Evolutionary conservation across 140 eudicot genomes (phyloP), one percentile per base, ranked within the genome.

Genomic region (Erigeron philadelphicus): DNA sequence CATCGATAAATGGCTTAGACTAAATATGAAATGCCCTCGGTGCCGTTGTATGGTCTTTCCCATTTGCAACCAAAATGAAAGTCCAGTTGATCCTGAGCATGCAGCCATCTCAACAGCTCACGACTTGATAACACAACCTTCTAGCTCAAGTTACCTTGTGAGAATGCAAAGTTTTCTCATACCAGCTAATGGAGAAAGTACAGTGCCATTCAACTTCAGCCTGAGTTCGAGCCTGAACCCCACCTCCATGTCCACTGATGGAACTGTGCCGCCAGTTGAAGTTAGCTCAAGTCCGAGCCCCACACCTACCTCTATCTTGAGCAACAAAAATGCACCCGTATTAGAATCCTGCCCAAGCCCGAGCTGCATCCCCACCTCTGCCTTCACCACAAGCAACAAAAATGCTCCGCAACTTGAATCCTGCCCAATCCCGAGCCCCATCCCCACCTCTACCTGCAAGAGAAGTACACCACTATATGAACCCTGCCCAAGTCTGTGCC

Each of bases 1-100:
- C 85, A 93, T 93, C 62, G 98, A 93, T 57, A 86, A 83, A 81
- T 93, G 98, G 98, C 98, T 93, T 49, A 76, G 87, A 70, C 65
- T 93, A 42, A 93, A 93, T 48, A 78, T 80, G 53, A 89, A 80
- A 78, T 93, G 98, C 80, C 98, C 98, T 40, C 79, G 98, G 62
- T 93, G 98, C 58, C 96, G 98, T 4, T 89, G 94, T 72, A 69
- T 85, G 0, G 96, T 93, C 15, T 93, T 89, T 52, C 96, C 95
- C 10, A 74, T 83, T 73, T 75, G 86, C n/a, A 79, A 85, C 79
- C 87, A 83, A n/a, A 86, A 90, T 59, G 80, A 85, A 23, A 35
- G 74, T 60, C 81, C 82, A 3, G 72, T 85, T 55, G 90, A 87
- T 53, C 57, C 85, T 16, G 90, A 83, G 35, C 80, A 67, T 35